phyloP scores from a whole-genome alignment of 345 rosid genomes.

The Schrenkiella parvula region DNA sequence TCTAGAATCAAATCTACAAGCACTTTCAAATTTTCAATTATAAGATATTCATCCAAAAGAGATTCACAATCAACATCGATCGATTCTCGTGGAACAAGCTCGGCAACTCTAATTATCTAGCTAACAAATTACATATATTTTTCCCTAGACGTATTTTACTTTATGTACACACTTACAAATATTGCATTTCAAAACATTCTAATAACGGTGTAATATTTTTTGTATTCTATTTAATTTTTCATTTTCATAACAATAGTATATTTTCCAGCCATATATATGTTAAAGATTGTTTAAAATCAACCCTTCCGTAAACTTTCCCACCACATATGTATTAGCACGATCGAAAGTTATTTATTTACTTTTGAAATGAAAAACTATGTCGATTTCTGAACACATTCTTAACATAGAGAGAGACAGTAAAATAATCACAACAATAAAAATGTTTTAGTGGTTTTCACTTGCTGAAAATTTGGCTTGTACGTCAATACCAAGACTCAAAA shows the following conservation, averaged over 20 bases:
- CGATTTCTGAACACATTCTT: background rate
- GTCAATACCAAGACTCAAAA: too few species aligned
- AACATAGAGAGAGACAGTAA: background rate
- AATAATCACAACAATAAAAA: background rate
- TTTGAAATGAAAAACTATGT: background rate
- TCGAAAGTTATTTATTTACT: background rate
- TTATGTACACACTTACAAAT: background rate
- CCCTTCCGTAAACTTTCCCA: background rate
- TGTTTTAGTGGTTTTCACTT: too few species aligned
- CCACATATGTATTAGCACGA: background rate
- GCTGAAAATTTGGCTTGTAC: too few species aligned
- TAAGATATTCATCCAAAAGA: constrained; percentile 32
- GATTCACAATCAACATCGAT: constrained; percentile 27
- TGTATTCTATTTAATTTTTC: background rate
- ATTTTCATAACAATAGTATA: background rate
- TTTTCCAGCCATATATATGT: background rate
- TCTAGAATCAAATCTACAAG: constrained; percentile 25
- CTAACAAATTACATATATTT: background rate
- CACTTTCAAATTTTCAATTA: constrained; percentile 20
- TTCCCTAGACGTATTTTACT: background rate
- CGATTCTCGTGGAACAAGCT: background rate
- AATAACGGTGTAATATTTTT: background rate
- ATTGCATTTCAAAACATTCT: background rate
- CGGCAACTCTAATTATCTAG: background rate
- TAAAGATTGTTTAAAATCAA: background rate